Evolutionary conservation across 2,329 filamentous ascomycete species (phyloP).

Genomic region (Aspergillus fijiensis): DNA sequence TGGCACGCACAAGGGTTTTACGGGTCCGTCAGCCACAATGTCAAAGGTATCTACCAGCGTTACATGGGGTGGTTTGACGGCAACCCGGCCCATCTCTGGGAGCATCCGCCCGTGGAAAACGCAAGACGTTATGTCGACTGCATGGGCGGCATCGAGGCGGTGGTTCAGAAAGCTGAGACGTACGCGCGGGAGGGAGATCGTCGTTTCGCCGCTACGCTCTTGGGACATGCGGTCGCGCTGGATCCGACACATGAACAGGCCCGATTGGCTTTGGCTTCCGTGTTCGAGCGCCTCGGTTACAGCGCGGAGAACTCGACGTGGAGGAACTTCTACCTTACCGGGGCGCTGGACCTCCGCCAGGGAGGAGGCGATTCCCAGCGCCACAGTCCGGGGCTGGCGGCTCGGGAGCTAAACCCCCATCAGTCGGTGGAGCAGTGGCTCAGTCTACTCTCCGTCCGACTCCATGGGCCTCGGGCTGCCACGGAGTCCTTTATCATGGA

Average conservation of each 20-base stretch:
- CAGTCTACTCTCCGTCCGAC: conserved; percentile 17
- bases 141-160: conserved; percentile 36
- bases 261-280: conserved; percentile 26
- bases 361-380: not conserved
- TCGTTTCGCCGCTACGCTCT: conserved; percentile 43
- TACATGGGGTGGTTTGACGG: conserved; percentile 38
- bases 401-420: conserved; percentile 8
- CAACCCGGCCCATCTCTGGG: conserved; percentile 39
- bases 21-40: conserved; percentile 40
- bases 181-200: conserved; percentile 33
- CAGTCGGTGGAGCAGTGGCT: conserved; percentile 22
- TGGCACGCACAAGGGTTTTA: conserved; percentile 41
- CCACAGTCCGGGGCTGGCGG: not conserved
- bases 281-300: conserved; percentile 38
- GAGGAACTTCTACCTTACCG: conserved; percentile 44
- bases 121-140: conserved; percentile 38
- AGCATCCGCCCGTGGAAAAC: conserved; percentile 35
- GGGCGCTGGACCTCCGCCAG: conserved; percentile 28
- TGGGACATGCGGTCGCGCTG: conserved; percentile 37
- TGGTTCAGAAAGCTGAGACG: conserved; percentile 32
- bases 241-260: conserved; percentile 16
- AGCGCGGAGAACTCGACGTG: conserved; percentile 44
- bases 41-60: conserved; percentile 41
- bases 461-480: conserved; percentile 17
- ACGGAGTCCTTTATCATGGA: conserved; percentile 16